Percentiles rank a stretch among this genome's conserved stretches.
Conservation (phyloP, 116 monocot genomes). For the Zostera marina region DNA sequence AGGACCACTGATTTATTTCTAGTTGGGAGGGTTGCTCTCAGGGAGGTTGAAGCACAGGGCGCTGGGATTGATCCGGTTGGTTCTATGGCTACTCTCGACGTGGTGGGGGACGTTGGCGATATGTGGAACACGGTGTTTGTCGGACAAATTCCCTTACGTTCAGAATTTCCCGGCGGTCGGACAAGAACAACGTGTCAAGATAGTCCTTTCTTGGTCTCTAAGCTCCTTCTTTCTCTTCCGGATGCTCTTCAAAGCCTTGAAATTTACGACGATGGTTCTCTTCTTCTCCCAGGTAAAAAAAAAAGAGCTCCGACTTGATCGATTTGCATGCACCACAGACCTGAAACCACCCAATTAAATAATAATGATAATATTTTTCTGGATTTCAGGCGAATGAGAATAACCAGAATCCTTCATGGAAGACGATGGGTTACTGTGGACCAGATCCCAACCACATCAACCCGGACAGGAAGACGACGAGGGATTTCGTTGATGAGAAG, state of each 20-base stretch:
- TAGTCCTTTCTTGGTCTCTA: slow-evolving; percentile 32
- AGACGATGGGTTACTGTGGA: slow-evolving; percentile 53
- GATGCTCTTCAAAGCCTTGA: slow-evolving; percentile 22
- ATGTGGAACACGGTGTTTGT: slow-evolving; percentile 31
- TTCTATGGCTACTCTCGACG: slow-evolving; percentile 40
- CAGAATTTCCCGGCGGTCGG: slow-evolving; percentile 19
- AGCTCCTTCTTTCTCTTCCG: slow-evolving; percentile 22
- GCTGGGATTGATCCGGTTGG: slow-evolving; percentile 5
- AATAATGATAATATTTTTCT: background rate
- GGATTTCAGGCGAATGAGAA: slow-evolving; percentile 28
- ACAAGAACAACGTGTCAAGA: slow-evolving; percentile 23
- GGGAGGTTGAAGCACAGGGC: slow-evolving; percentile 21
- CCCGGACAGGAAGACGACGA: background rate
- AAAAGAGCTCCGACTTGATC: too few relatives aligned
- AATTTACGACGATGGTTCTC: slow-evolving; percentile 15
- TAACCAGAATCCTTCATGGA: slow-evolving; percentile 45
- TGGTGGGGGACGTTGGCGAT: slow-evolving; percentile 44
- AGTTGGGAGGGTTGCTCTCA: slow-evolving; percentile 23
- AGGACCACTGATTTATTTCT: background rate
- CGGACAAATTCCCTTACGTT: slow-evolving; percentile 41
- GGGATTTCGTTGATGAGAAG: too few relatives aligned
- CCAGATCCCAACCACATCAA: slow-evolving; percentile 25
- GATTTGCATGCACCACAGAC: background rate
- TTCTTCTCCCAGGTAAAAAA: slow-evolving; percentile 54
- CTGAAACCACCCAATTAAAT: background rate